Evolutionary conservation across 345 rosid genomes (phyloP).

Genomic region (Diplotaxis tenuifolia): DNA sequence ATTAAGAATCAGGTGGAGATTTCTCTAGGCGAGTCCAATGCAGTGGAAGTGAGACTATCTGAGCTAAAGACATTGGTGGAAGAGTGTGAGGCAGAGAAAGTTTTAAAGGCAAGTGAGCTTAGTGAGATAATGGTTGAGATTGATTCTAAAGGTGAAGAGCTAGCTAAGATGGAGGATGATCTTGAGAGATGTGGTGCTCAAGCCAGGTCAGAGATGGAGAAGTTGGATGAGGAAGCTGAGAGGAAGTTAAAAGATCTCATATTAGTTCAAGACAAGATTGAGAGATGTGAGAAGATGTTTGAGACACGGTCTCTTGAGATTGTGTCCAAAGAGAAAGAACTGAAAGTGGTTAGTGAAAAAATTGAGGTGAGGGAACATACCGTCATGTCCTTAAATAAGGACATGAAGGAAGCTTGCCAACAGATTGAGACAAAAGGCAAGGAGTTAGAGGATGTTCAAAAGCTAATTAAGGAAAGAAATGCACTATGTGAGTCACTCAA

Average conservation of each 20-base stretch:
- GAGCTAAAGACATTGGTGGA: constrained; percentile 1
- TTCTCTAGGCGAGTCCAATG: neutral
- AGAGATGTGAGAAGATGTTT: neutral
- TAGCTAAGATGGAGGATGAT: neutral
- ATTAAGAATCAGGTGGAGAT: neutral
- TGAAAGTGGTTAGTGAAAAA: constrained; percentile 5
- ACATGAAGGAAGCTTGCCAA: neutral
- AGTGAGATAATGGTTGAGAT: neutral
- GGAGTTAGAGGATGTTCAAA: constrained; percentile 21
- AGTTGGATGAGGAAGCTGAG: constrained; percentile 15
- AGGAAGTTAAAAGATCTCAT: too few relatives aligned
- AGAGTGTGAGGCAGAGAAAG: constrained; percentile 4
- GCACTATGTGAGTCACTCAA: neutral
- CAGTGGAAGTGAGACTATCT: constrained; percentile 3
- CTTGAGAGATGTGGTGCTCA: constrained; percentile 2
- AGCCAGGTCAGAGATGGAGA: neutral
- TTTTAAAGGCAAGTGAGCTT: constrained; percentile 10
- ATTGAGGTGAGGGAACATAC: neutral
- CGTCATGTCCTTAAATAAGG: neutral
- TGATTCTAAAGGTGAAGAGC: neutral
- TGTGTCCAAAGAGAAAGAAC: constrained; percentile 15
- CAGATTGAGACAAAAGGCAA: constrained; percentile 18
- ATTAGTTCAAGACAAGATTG: neutral
- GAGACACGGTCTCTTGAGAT: constrained; percentile 8
- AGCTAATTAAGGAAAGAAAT: constrained; percentile 4